Conservation (phyloP, 2,329 filamentous ascomycete species). For the Stromatinia cepivora region DNA sequence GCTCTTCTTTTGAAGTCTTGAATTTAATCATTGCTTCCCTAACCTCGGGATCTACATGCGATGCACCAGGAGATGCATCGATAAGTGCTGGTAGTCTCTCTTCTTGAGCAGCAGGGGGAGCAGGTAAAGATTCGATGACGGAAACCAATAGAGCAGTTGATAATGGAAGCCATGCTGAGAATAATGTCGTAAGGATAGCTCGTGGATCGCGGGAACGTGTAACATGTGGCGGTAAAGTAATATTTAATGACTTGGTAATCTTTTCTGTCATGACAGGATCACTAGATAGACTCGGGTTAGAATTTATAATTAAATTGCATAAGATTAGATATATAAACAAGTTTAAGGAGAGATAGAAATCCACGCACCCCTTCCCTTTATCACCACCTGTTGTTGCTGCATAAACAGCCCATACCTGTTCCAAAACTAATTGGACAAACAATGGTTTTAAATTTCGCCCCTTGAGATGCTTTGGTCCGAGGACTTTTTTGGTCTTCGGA, state of each 20-base stretch:
- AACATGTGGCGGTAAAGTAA: slow-evolving; percentile 82
- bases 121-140: slow-evolving; percentile 88
- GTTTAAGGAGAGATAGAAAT: slow-evolving; percentile 43
- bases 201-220: slow-evolving; percentile 80
- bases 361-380: slow-evolving; percentile 72
- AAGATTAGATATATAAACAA: slow-evolving; percentile 34
- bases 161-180: slow-evolving; percentile 85
- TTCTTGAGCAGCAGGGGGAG: slow-evolving; percentile 76
- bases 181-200: slow-evolving; percentile 80
- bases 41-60: slow-evolving; percentile 66
- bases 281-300: slow-evolving; percentile 47
- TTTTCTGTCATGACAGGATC: slow-evolving; percentile 84
- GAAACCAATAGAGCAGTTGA: slow-evolving; percentile 92
- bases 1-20: slow-evolving; percentile 66
- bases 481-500: slow-evolving; percentile 91
- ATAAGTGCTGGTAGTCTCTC: slow-evolving; percentile 78
- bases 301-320: slow-evolving; percentile 24
- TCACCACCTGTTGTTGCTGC: slow-evolving; percentile 82
- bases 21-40: slow-evolving; percentile 83
- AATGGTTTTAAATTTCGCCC: slow-evolving; percentile 90
- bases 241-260: slow-evolving; percentile 86
- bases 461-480: slow-evolving; percentile 89
- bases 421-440: slow-evolving; percentile 94
- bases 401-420: slow-evolving; percentile 95
- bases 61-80: slow-evolving; percentile 73